These are phyloP conservation scores for Corynespora cassiicola DNA, from an alignment of 2,329 filamentous ascomycete genomes.

Conservation along the genomic window DNA sequence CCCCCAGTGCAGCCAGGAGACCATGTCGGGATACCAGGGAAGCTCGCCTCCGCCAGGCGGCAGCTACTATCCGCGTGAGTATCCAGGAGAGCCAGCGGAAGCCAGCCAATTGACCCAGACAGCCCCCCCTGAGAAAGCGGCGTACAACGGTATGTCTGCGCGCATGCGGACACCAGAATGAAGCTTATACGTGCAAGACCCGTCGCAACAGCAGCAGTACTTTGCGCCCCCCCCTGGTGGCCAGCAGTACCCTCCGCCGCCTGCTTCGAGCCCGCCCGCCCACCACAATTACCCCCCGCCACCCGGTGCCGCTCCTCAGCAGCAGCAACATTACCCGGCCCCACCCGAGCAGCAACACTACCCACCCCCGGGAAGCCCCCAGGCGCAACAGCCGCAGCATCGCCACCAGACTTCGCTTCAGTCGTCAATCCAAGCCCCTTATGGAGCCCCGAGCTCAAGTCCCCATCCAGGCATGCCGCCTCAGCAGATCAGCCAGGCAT, in stretches of 20 bases:
- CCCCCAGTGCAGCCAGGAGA: too few relatives aligned
- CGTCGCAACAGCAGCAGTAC: slow-evolving; percentile 43
- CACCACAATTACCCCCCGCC: slow-evolving; percentile 43
- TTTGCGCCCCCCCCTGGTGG: slow-evolving; percentile 45
- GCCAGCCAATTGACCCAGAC: slow-evolving; percentile 18
- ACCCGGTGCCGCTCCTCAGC: slow-evolving; percentile 24
- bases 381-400: slow-evolving; percentile 16
- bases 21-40: slow-evolving; percentile 38
- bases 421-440: slow-evolving; percentile 24
- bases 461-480: slow-evolving; percentile 42
- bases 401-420: slow-evolving; percentile 30
- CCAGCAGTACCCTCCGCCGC: slow-evolving; percentile 44
- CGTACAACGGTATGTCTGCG: too few relatives aligned
- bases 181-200: slow-evolving; percentile 27
- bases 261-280: slow-evolving; percentile 33
- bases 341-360: slow-evolving; percentile 41
- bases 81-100: too few relatives aligned
- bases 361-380: slow-evolving; percentile 32
- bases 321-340: slow-evolving; percentile 38
- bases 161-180: too few relatives aligned
- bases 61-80: slow-evolving; percentile 45
- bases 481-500: slow-evolving; percentile 31
- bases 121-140: slow-evolving; percentile 41
- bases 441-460: slow-evolving; percentile 41
- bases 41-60: slow-evolving; percentile 42